These are phyloP conservation scores for Cornus kousa DNA, from an alignment of 148 eudicot species.

Conservation along the genomic window DNA sequence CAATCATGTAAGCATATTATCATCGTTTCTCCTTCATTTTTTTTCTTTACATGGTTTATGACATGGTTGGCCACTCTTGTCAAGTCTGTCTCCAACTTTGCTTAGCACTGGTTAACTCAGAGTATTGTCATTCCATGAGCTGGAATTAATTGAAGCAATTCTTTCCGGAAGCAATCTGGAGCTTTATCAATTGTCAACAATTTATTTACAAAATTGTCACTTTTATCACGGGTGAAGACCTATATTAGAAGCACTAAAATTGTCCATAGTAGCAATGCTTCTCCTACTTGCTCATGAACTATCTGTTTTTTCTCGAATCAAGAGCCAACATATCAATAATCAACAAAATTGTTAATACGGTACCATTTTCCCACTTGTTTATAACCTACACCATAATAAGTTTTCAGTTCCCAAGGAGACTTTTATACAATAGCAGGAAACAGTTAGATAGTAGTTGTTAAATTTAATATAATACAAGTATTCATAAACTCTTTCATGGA, in stretches of 20 bases:
- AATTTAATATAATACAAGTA: neutral
- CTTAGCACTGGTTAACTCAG: neutral
- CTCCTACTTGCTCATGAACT: neutral
- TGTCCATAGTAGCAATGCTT: neutral
- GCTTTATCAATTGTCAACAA: neutral
- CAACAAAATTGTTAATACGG: neutral
- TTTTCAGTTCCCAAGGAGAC: neutral
- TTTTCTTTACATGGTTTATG: neutral
- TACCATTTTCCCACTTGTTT: neutral
- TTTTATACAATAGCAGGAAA: neutral
- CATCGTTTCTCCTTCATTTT: slow-evolving; percentile 10
- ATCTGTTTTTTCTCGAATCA: neutral
- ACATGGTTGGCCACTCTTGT: slow-evolving; percentile 1
- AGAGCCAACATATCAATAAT: neutral
- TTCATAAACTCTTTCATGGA: neutral
- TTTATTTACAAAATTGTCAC: neutral
- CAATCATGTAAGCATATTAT: slow-evolving; percentile 50
- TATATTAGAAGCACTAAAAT: neutral
- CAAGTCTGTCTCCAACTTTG: neutral
- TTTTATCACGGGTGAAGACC: neutral
- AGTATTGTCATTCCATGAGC: neutral
- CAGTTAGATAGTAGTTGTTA: neutral
- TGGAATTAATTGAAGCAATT: neutral
- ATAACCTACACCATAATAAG: neutral
- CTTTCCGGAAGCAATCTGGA: neutral